Conservation (phyloP, 106 monocot genomes). For the Dioscorea alata region DNA sequence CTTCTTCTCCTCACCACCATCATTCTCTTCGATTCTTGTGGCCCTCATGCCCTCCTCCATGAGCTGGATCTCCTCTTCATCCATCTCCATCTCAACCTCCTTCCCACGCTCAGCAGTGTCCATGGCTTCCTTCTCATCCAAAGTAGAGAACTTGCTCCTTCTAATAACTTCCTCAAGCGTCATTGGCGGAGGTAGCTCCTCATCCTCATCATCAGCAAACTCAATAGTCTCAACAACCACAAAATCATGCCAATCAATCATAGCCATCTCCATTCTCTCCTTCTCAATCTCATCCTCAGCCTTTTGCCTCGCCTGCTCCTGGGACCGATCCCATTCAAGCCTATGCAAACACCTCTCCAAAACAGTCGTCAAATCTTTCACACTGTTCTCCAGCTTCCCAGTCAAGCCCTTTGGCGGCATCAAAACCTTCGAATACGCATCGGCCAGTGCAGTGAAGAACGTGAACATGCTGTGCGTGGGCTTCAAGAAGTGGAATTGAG, state of each 20-base stretch:
- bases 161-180: constrained; percentile 85
- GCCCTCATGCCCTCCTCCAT: constrained; percentile 97
- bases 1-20: constrained; percentile 37
- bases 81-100: constrained; percentile 99
- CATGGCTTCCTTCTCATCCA: constrained; percentile 38
- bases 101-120: constrained; percentile 54
- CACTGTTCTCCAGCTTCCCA: constrained; percentile 46
- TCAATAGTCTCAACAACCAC: constrained; percentile 96
- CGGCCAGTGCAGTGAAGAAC: constrained; percentile 83
- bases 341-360: constrained; percentile 89
- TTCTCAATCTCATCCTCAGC: constrained; percentile 99
- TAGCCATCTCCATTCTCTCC: constrained; percentile 90
- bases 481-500: constrained; percentile 84
- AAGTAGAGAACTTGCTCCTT: constrained; percentile 55
- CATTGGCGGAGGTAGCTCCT: constrained; percentile 77
- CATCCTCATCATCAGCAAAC: constrained; percentile 92
- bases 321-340: constrained; percentile 94
- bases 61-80: constrained; percentile 91
- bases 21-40: constrained; percentile 51
- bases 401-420: constrained; percentile 70
- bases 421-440: constrained; percentile 90
- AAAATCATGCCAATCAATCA: constrained; percentile 99
- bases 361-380: constrained; percentile 53
- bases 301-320: constrained; percentile 92
- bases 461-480: constrained; percentile 98